A percentile compares a stretch with the other conserved stretches of the same genome.
phyloP scores from a whole-genome alignment of 2,329 filamentous ascomycete species.

The Cladophialophora immunda region DNA sequence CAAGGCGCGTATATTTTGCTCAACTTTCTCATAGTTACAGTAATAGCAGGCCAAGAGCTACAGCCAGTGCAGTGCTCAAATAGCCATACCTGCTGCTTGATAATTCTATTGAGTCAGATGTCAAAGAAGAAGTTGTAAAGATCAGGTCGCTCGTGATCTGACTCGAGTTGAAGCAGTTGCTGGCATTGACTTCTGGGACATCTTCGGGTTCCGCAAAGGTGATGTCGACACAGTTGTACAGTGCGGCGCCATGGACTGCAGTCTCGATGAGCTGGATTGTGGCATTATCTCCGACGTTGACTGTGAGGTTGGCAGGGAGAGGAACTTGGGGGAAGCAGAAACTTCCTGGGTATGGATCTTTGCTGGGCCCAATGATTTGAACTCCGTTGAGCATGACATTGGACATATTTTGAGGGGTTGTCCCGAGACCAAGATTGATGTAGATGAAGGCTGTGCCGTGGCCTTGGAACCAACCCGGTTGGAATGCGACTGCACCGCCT shows the following conservation, averaged over 20 bases:
- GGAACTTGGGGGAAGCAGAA: constrained; percentile 92
- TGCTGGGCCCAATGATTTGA: constrained; percentile 81
- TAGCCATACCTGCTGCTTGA: constrained; percentile 29
- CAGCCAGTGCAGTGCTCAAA: constrained; percentile 25
- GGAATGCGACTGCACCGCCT: constrained; percentile 87
- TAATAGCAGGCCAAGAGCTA: constrained; percentile 21
- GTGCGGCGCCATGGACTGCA: constrained; percentile 80
- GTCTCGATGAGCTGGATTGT: constrained; percentile 89
- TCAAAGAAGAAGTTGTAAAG: constrained; percentile 57
- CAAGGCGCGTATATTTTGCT: not conserved
- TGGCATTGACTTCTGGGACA: constrained; percentile 75
- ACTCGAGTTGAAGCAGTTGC: constrained; percentile 89
- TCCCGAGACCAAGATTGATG: constrained; percentile 88
- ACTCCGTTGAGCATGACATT: constrained; percentile 81
- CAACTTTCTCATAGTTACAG: constrained; percentile 19
- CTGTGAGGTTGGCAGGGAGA: constrained; percentile 74
- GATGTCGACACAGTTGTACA: constrained; percentile 93
- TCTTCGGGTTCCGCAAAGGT: constrained; percentile 84
- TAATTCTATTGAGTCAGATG: constrained; percentile 17
- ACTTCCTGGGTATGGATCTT: constrained; percentile 84
- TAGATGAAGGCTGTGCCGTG: constrained; percentile 84
- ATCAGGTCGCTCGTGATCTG: constrained; percentile 79
- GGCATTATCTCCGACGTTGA: constrained; percentile 83
- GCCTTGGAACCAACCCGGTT: constrained; percentile 96
- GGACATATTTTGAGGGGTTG: constrained; percentile 85